Evolutionary conservation across 2,329 filamentous ascomycete species (phyloP).

Genomic region (Colletotrichum liriopes): DNA sequence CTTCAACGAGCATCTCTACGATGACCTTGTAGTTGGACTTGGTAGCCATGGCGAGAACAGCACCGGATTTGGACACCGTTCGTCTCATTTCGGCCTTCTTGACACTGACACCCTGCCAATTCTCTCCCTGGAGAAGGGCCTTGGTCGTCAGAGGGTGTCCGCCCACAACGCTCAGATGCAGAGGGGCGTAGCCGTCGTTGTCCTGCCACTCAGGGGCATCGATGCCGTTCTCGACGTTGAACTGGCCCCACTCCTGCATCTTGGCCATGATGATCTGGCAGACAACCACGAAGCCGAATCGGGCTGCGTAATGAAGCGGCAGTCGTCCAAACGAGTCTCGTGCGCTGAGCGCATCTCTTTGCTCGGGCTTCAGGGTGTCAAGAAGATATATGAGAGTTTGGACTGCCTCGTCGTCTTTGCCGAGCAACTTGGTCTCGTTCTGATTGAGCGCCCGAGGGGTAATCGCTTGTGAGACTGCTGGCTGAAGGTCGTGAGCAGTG

Average conservation of each 20-base stretch:
- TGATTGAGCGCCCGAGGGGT: constrained; percentile 74
- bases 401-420: constrained; percentile 82
- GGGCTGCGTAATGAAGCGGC: constrained; percentile 93
- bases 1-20: constrained; percentile 88
- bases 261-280: constrained; percentile 89
- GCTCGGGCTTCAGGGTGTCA: constrained; percentile 76
- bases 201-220: constrained; percentile 94
- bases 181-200: constrained; percentile 88
- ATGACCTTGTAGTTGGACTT: constrained; percentile 90
- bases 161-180: constrained; percentile 93
- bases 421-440: constrained; percentile 77
- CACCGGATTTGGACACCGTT: constrained; percentile 84
- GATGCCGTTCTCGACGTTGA: constrained; percentile 87
- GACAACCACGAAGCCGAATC: constrained; percentile 94
- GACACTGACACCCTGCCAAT: constrained; percentile 77
- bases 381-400: constrained; percentile 76
- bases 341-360: constrained; percentile 77
- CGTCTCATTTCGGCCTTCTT: constrained; percentile 77
- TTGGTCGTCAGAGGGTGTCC: constrained; percentile 91
- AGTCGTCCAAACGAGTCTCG: constrained; percentile 86
- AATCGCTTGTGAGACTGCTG: constrained; percentile 78
- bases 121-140: constrained; percentile 84
- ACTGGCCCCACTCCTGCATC: constrained; percentile 92
- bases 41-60: constrained; percentile 88
- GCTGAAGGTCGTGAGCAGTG: constrained; percentile 82